These are phyloP conservation scores for Jackrogersella multiformis DNA, from an alignment of 495 filamentous ascomycete species.

Conservation along the genomic window DNA sequence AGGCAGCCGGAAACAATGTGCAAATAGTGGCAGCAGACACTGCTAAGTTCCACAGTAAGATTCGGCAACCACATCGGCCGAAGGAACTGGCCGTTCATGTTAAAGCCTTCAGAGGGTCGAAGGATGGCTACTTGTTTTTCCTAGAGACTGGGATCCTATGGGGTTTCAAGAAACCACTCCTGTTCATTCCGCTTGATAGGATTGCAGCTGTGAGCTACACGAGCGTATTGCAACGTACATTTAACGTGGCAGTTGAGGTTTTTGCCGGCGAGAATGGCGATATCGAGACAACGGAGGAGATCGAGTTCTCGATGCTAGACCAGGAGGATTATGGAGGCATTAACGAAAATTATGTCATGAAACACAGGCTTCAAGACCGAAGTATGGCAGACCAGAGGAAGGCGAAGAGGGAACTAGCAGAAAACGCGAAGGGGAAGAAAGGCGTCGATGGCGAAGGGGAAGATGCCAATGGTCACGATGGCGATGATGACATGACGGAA, in stretches of 20 bases:
- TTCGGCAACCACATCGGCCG: slow-evolving; percentile 84
- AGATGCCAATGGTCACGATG: slow-evolving; percentile 60
- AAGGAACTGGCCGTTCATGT: slow-evolving; percentile 91
- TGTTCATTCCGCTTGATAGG: slow-evolving; percentile 81
- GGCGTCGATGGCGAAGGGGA: slow-evolving; percentile 71
- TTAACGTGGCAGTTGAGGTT: slow-evolving; percentile 85
- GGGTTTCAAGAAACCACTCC: slow-evolving; percentile 93
- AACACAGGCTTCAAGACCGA: slow-evolving; percentile 84
- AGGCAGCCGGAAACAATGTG: slow-evolving; percentile 63
- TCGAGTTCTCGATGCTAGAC: slow-evolving; percentile 88
- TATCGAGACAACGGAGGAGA: slow-evolving; percentile 67
- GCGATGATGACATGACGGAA: slow-evolving; percentile 72
- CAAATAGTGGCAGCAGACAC: slow-evolving; percentile 73
- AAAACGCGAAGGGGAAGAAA: slow-evolving; percentile 59
- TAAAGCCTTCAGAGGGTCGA: slow-evolving; percentile 89
- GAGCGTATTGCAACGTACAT: slow-evolving; percentile 88
- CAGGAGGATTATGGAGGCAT: slow-evolving; percentile 86
- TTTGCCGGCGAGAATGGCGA: slow-evolving; percentile 47
- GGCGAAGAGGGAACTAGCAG: slow-evolving; percentile 70
- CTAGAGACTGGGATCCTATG: slow-evolving; percentile 86
- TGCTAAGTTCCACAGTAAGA: slow-evolving; percentile 78
- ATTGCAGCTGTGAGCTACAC: slow-evolving; percentile 89
- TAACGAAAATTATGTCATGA: slow-evolving; percentile 77
- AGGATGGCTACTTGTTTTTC: slow-evolving; percentile 95
- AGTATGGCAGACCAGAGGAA: slow-evolving; percentile 89